Evolutionary conservation across 768 basidiomycete genomes (phyloP).

Genomic region (Naganishia kalamii): DNA sequence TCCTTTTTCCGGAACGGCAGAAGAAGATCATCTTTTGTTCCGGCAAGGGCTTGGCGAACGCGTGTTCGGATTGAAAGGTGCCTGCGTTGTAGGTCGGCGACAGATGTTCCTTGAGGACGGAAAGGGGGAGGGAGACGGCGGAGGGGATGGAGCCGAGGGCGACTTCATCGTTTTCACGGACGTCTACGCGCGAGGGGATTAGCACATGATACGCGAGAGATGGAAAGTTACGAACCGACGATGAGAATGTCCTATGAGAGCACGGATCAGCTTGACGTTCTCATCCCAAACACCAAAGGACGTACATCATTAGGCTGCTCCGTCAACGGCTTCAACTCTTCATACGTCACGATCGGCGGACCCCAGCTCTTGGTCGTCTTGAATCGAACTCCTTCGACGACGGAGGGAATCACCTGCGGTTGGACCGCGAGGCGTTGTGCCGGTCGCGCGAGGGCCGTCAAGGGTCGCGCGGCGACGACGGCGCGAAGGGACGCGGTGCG

Average conservation of each 20-base stretch:
- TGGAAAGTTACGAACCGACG: constrained; percentile 21
- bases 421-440: neutral
- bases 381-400: constrained; percentile 9
- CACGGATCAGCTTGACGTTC: neutral
- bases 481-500: neutral
- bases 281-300: constrained; percentile 8
- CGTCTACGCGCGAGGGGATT: constrained; percentile 44
- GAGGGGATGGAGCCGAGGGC: constrained; percentile 88
- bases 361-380: constrained; percentile 54
- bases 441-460: neutral
- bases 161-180: constrained; percentile 88
- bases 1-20: constrained; percentile 81
- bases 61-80: constrained; percentile 46
- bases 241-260: constrained; percentile 39
- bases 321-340: constrained; percentile 72
- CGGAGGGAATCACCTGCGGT: neutral
- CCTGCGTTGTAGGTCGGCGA: constrained; percentile 49
- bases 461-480: neutral
- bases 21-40: constrained; percentile 76
- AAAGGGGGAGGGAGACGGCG: constrained; percentile 80
- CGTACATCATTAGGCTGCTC: constrained; percentile 60
- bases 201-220: neutral
- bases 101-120: constrained; percentile 64
- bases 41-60: constrained; percentile 47
- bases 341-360: constrained; percentile 65